These are phyloP conservation scores for Alternaria atra DNA, from an alignment of 2,329 filamentous ascomycete species.

Conservation along the genomic window DNA sequence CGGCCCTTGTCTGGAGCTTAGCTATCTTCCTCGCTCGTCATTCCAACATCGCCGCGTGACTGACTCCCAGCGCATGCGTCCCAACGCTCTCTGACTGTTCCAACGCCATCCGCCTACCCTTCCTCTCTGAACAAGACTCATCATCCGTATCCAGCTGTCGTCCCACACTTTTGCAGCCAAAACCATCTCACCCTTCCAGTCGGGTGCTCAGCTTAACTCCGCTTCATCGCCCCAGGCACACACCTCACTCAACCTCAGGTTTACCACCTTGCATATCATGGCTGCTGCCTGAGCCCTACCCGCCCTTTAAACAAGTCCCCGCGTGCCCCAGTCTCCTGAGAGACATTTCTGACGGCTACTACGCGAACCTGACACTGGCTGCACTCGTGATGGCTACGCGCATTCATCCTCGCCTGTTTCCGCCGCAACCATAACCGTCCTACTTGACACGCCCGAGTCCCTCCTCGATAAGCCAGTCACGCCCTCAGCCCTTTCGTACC, in stretches of 20 bases:
- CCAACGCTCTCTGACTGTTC: conserved; percentile 35
- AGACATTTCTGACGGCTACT: conserved; percentile 36
- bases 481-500: conserved; percentile 21
- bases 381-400: conserved; percentile 51
- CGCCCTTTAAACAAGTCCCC: conserved; percentile 20
- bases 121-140: conserved; percentile 4
- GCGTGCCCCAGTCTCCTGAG: conserved; percentile 45
- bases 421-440: conserved; percentile 46
- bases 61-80: conserved; percentile 29
- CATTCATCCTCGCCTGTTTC: conserved; percentile 43
- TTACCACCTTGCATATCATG: conserved; percentile 36
- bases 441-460: conserved; percentile 19
- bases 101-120: conserved; percentile 16
- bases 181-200: conserved; percentile 17
- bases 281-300: conserved; percentile 49
- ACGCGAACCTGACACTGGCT: conserved; percentile 35
- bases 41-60: conserved; percentile 47
- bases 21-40: conserved; percentile 39
- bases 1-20: conserved; percentile 26
- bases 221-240: conserved; percentile 25
- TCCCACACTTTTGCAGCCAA: conserved; percentile 9
- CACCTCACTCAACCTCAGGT: conserved; percentile 22
- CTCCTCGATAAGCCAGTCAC: conserved; percentile 17
- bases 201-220: conserved; percentile 45
- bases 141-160: neutral